phyloP scores from a whole-genome alignment of 2,329 filamentous ascomycete genomes.

The Tricladium varicosporioides region DNA sequence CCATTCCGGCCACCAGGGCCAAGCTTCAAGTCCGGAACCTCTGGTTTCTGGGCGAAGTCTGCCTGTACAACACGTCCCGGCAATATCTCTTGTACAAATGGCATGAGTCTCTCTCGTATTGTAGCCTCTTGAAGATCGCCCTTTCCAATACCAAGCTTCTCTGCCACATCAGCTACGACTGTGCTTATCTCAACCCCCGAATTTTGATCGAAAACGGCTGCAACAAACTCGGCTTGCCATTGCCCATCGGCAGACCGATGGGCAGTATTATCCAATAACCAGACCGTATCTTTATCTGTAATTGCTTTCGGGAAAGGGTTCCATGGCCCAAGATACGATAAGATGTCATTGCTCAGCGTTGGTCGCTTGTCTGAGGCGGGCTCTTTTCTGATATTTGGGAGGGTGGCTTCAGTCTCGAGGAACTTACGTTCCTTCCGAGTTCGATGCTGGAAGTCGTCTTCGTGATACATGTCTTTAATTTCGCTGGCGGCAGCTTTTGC shows the following conservation, averaged over 20 bases:
- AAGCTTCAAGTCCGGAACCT: conserved; percentile 48
- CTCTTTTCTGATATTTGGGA: conserved; percentile 38
- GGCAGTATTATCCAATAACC: conserved; percentile 89
- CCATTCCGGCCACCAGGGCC: conserved; percentile 72
- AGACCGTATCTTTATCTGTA: conserved; percentile 66
- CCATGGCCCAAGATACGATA: conserved; percentile 48
- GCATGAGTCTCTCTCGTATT: conserved; percentile 67
- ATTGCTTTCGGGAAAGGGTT: conserved; percentile 62
- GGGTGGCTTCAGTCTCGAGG: conserved; percentile 47
- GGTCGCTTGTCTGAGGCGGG: conserved; percentile 26
- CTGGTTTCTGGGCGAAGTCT: conserved; percentile 46
- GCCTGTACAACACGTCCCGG: conserved; percentile 68
- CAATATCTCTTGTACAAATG: conserved; percentile 75
- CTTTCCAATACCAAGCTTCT: conserved; percentile 61
- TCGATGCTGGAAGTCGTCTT: conserved; percentile 44
- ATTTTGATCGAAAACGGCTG: conserved; percentile 75
- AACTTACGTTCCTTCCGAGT: conserved; percentile 50
- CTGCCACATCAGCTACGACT: conserved; percentile 67
- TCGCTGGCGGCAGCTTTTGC: not conserved
- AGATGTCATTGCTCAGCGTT: conserved; percentile 34
- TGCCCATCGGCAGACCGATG: conserved; percentile 52
- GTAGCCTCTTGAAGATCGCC: conserved; percentile 57
- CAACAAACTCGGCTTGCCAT: conserved; percentile 83
- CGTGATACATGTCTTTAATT: not conserved
- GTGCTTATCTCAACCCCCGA: conserved; percentile 65